These are phyloP conservation scores for Talaromyces verruculosus DNA, from an alignment of 2,329 filamentous ascomycete genomes.

Conservation along the genomic window DNA sequence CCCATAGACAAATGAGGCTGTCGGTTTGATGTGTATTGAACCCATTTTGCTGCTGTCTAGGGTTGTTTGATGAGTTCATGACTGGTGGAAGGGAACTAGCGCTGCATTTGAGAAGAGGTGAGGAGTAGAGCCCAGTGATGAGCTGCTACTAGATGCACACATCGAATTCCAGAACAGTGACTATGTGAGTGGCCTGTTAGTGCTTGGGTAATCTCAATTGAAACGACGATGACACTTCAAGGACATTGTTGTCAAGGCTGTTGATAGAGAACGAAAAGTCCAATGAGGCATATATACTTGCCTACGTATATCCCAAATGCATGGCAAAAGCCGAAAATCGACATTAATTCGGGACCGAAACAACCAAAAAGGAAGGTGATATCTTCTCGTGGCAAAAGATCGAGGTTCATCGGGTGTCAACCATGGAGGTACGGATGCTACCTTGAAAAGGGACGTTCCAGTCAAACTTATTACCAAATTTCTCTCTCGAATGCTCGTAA, in stretches of 20 bases:
- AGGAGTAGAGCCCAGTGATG: not conserved
- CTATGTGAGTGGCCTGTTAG: not conserved
- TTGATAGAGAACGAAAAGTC: not conserved
- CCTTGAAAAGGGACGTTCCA: not conserved
- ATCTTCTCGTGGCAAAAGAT: not conserved
- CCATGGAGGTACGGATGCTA: not conserved
- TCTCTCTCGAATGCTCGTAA: not conserved
- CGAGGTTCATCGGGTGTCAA: not conserved
- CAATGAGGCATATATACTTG: not conserved
- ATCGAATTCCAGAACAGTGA: not conserved
- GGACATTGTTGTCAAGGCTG: not conserved
- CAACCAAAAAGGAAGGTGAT: not conserved
- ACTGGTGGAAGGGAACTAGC: not conserved
- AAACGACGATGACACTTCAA: not conserved
- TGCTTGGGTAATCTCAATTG: not conserved
- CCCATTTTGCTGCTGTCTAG: not conserved
- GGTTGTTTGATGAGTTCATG: not conserved
- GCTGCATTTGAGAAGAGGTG: not conserved
- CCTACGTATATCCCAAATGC: not conserved
- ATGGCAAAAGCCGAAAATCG: not conserved
- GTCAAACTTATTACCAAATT: not conserved
- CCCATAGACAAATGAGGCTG: slow-evolving; percentile 17
- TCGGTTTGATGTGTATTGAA: not conserved
- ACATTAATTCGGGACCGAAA: not conserved
- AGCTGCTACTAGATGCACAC: not conserved